A percentile compares a stretch with the other conserved stretches of the same genome.
Evolutionary conservation across 495 filamentous ascomycete genomes (phyloP).

Genomic region (Penicillium pulvis): DNA sequence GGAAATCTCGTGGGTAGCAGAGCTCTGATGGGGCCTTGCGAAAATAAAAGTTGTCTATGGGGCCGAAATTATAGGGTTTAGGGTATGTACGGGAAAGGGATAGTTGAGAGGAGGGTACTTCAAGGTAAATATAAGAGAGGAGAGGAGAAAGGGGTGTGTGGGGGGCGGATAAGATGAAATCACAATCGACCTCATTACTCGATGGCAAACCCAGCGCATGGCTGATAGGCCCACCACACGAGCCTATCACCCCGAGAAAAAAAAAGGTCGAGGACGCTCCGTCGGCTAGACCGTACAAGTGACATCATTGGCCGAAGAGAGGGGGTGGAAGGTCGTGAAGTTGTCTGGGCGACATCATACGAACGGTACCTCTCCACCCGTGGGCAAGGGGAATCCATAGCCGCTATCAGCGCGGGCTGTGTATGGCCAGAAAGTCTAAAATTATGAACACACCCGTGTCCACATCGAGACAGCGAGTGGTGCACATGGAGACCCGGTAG

Average conservation of each 20-base stretch:
- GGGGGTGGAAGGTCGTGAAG: slow-evolving; percentile 4
- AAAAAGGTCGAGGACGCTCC: slow-evolving; percentile 9
- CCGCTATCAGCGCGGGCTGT: background rate
- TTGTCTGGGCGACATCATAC: slow-evolving; percentile 26
- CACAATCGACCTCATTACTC: slow-evolving; percentile 4
- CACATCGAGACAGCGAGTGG: slow-evolving; percentile 27
- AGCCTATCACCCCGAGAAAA: background rate
- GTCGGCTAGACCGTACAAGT: slow-evolving; percentile 16
- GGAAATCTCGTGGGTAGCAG: background rate
- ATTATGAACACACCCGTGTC: slow-evolving; percentile 31
- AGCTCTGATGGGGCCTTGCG: slow-evolving; percentile 2
- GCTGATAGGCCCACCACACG: slow-evolving; percentile 22
- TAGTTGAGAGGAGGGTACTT: background rate
- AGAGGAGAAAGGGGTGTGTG: background rate
- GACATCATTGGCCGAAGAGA: slow-evolving; percentile 34
- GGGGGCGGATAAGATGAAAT: slow-evolving; percentile 19
- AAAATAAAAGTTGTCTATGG: slow-evolving; percentile 12
- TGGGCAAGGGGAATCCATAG: background rate
- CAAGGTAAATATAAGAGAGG: slow-evolving; percentile 22
- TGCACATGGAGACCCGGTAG: slow-evolving; percentile 9
- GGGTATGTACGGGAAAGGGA: slow-evolving; percentile 9
- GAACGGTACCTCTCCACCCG: slow-evolving; percentile 14
- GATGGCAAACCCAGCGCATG: slow-evolving; percentile 4
- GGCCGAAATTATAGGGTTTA: slow-evolving; percentile 19
- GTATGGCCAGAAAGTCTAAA: slow-evolving; percentile 13